Conservation (phyloP, 1,284 basidiomycete species). For the Volvariella surrecta region DNA sequence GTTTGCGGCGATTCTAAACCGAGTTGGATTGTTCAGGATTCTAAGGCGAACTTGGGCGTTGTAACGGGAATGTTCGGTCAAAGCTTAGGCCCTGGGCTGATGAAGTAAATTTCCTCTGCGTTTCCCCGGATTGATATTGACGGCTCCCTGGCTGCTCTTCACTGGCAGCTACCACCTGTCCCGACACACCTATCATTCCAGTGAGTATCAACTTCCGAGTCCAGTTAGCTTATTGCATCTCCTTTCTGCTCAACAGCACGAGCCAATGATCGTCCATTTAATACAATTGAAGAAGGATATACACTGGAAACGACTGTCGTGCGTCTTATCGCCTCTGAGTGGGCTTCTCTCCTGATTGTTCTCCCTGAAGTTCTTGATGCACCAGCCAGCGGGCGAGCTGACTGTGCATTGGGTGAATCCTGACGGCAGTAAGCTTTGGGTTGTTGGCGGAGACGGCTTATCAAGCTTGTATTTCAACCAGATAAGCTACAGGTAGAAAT, state of each 20-base stretch:
- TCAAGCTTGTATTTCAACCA: not conserved
- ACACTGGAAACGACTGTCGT: slow-evolving; percentile 9
- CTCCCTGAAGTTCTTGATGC: slow-evolving; percentile 6
- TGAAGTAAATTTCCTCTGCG: slow-evolving; percentile 2
- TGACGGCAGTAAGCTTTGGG: slow-evolving; percentile 3
- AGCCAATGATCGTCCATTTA: slow-evolving; percentile 6
- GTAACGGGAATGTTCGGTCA: slow-evolving; percentile 8
- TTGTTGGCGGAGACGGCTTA: not conserved
- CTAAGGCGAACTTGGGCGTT: slow-evolving; percentile 4
- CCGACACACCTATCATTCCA: slow-evolving; percentile 7
- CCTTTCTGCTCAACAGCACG: not conserved
- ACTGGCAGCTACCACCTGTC: slow-evolving; percentile 5
- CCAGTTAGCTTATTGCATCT: too few relatives aligned
- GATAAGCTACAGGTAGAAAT: slow-evolving; percentile 1
- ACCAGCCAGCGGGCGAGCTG: slow-evolving; percentile 6
- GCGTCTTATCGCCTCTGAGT: not conserved
- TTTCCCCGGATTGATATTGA: too few relatives aligned
- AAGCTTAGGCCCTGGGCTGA: slow-evolving; percentile 4
- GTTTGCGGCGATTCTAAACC: too few relatives aligned
- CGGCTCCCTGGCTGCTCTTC: too few relatives aligned
- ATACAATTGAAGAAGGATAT: slow-evolving; percentile 1
- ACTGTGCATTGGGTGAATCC: slow-evolving; percentile 9
- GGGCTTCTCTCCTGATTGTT: not conserved
- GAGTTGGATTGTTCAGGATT: slow-evolving; percentile 1
- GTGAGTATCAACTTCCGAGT: slow-evolving; percentile 1